Percentiles rank a stretch among this genome's conserved stretches.
phyloP scores from a whole-genome alignment of 495 filamentous ascomycete species.

The Neurospora pannonica region DNA sequence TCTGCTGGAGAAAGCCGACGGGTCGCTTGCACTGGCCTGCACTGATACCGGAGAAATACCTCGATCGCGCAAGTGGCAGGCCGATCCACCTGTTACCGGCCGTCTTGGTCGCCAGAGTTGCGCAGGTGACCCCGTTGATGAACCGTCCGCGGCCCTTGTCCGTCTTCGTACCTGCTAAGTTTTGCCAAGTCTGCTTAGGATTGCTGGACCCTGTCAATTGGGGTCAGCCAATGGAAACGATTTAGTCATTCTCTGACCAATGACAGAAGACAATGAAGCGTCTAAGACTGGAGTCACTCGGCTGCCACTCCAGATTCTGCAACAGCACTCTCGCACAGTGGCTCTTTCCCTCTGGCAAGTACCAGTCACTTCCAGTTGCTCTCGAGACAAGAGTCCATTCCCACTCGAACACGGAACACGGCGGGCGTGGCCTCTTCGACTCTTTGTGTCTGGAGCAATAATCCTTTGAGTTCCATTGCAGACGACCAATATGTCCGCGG shows the following conservation, averaged over 20 bases:
- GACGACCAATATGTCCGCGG: background rate
- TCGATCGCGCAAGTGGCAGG: constrained; percentile 13
- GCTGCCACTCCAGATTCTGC: background rate
- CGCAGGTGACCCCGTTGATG: background rate
- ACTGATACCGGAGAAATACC: constrained; percentile 18
- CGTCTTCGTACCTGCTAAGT: background rate
- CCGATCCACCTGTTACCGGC: constrained; percentile 8
- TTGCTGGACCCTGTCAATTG: background rate
- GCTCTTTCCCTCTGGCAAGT: background rate
- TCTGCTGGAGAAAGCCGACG: background rate
- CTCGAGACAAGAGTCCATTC: background rate
- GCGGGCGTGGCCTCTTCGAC: background rate
- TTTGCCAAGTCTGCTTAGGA: background rate
- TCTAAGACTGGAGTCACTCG: background rate
- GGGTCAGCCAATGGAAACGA: background rate
- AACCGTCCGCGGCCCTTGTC: background rate
- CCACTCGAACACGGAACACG: background rate
- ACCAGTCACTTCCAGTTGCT: background rate
- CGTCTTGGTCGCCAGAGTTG: background rate
- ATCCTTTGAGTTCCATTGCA: background rate
- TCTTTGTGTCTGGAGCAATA: background rate
- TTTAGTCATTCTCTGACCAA: background rate
- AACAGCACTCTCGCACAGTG: background rate
- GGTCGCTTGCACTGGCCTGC: constrained; percentile 5
- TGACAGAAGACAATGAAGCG: background rate